These are phyloP conservation scores for Tetraselmis chui DNA, from an alignment of 139 green algal species.

Conservation along the genomic window DNA sequence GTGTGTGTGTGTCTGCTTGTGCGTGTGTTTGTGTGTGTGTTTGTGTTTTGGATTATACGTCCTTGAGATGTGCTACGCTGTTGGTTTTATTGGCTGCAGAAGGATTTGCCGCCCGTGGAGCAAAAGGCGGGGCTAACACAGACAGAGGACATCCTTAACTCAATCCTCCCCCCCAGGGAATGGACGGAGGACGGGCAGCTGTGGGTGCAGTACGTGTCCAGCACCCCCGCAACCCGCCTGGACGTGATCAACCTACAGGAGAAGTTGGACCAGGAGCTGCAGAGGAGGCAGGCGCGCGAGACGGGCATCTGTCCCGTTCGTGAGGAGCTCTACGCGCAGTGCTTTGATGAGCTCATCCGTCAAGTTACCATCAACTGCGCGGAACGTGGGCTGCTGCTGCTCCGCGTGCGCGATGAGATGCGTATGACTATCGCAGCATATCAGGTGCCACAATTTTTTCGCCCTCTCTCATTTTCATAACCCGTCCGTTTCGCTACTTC, in stretches of 20 bases:
- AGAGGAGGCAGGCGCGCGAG: slow-evolving; percentile 76
- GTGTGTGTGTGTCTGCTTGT: too few relatives aligned
- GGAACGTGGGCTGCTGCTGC: slow-evolving; percentile 71
- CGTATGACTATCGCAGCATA: slow-evolving; percentile 75
- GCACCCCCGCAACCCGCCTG: slow-evolving; percentile 68
- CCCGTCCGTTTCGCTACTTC: neutral
- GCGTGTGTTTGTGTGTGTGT: too few relatives aligned
- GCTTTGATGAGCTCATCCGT: slow-evolving; percentile 72
- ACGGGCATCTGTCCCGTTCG: slow-evolving; percentile 84
- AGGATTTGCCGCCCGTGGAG: slow-evolving; percentile 57
- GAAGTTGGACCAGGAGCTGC: slow-evolving; percentile 77
- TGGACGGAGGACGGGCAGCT: slow-evolving; percentile 79
- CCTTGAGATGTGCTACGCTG: neutral
- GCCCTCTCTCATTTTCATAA: neutral
- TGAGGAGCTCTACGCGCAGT: slow-evolving; percentile 85
- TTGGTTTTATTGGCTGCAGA: slow-evolving; percentile 9
- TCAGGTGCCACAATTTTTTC: too few relatives aligned
- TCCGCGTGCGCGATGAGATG: slow-evolving; percentile 78
- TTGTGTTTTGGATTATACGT: neutral
- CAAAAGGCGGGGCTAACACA: slow-evolving; percentile 60
- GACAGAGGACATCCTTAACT: slow-evolving; percentile 84
- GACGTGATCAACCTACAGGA: slow-evolving; percentile 85
- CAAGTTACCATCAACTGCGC: slow-evolving; percentile 82
- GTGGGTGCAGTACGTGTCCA: slow-evolving; percentile 83
- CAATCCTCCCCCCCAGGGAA: slow-evolving; percentile 76